Evolutionary conservation across 345 rosid genomes (phyloP).

Genomic region (Geranium brycei): DNA sequence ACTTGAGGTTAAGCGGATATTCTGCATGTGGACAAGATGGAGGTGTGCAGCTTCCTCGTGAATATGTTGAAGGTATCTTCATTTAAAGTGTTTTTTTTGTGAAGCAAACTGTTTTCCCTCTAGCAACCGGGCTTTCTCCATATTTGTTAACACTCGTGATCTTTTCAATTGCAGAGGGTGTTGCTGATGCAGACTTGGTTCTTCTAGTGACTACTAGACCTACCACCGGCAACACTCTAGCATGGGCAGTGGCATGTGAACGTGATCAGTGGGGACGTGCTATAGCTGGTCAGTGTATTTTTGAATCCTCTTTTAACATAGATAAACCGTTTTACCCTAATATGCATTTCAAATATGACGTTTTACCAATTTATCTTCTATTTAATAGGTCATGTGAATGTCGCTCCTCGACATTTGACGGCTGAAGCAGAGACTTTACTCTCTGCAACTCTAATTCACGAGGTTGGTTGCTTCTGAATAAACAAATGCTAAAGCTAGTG

Average conservation of each 20-base stretch:
- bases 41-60: conserved; percentile 93
- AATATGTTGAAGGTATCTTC: conserved; percentile 77
- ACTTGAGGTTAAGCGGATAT: conserved; percentile 90
- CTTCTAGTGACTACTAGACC: conserved; percentile 96
- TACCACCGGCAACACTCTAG: conserved; percentile 98
- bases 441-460: conserved; percentile 94
- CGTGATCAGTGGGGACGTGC: conserved; percentile 99
- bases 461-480: conserved; percentile 29
- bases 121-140: too few relatives aligned
- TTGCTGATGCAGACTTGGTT: conserved; percentile 80
- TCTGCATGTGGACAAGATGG: conserved; percentile 99
- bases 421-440: conserved; percentile 94
- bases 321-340: too few relatives aligned
- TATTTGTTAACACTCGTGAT: neutral
- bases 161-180: conserved; percentile 47
- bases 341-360: too few relatives aligned
- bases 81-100: neutral
- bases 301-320: too few relatives aligned
- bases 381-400: conserved; percentile 84
- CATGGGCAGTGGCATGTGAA: conserved; percentile 99
- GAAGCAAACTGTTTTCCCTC: too few relatives aligned
- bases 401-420: conserved; percentile 97
- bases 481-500: neutral
- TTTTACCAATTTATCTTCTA: neutral
- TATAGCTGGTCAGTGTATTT: conserved; percentile 53